phyloP scores from a whole-genome alignment of 2,329 filamentous ascomycete species.

The Aspergillus carbonarius region DNA sequence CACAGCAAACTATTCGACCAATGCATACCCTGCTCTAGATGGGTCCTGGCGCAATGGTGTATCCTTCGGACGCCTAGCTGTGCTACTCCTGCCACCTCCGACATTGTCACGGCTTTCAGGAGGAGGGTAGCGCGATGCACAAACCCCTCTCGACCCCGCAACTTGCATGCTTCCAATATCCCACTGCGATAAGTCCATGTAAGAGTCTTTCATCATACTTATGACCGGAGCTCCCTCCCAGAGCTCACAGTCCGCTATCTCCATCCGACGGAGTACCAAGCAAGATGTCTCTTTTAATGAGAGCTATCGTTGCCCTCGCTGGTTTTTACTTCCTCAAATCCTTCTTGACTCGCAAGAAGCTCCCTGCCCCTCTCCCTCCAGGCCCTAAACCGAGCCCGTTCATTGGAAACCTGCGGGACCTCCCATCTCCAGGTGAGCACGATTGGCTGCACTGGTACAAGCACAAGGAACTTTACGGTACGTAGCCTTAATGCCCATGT shows the following conservation, averaged over 20 bases:
- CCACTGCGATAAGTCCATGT: not conserved
- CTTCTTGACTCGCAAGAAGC: not conserved
- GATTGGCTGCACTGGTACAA: constrained; percentile 48
- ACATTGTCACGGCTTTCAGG: not conserved
- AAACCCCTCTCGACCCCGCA: not conserved
- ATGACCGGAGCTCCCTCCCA: not conserved
- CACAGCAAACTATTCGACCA: not conserved
- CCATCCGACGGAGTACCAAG: not conserved
- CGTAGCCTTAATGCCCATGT: not conserved
- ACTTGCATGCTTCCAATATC: not conserved
- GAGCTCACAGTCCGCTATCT: not conserved
- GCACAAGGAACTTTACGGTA: constrained; percentile 44
- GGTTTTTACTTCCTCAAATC: not conserved
- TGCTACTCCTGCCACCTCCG: not conserved
- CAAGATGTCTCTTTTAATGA: not conserved
- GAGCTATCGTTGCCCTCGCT: not conserved
- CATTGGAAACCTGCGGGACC: constrained; percentile 52
- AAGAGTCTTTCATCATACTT: not conserved
- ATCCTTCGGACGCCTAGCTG: not conserved
- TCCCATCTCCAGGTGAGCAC: constrained; percentile 41
- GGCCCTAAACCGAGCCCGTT: constrained; percentile 52
- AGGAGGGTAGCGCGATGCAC: not conserved
- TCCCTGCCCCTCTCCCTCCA: constrained; percentile 42
- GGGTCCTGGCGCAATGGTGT: not conserved
- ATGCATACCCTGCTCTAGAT: not conserved